Conservation (phyloP, 257 asterid genomes). For the Ehretia macrophylla region DNA sequence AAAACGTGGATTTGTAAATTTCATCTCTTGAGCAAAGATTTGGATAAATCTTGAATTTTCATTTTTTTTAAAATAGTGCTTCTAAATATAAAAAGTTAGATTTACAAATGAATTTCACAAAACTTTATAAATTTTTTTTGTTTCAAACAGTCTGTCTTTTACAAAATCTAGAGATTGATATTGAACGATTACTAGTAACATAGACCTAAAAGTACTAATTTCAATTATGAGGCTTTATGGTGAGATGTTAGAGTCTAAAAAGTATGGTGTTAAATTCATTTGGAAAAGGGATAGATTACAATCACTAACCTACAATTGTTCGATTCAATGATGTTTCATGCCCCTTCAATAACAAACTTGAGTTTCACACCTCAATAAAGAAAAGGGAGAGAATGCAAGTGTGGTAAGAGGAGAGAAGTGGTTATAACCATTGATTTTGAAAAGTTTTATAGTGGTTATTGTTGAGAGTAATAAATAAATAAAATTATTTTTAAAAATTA, state of each 20-base stretch:
- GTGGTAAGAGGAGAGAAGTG: background rate
- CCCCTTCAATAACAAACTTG: constrained; percentile 32
- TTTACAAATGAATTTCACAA: no score
- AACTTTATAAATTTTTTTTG: no score
- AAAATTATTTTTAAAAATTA: no score
- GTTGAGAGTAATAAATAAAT: no score
- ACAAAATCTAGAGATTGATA: constrained; percentile 21
- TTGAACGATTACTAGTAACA: constrained; percentile 22
- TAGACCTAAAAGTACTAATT: constrained; percentile 26
- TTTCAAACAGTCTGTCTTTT: no score
- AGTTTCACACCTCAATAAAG: constrained; percentile 34
- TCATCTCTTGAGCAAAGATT: no score
- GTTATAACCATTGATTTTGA: no score
- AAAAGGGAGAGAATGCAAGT: background rate
- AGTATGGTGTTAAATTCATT: constrained; percentile 15
- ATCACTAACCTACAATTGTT: constrained; percentile 16
- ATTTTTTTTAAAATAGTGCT: no score
- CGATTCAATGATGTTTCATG: constrained; percentile 32
- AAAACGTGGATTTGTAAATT: no score
- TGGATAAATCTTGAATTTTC: no score
- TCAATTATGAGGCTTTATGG: constrained; percentile 29
- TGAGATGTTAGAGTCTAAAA: constrained; percentile 30
- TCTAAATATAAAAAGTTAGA: no score
- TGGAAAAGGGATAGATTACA: constrained; percentile 6
- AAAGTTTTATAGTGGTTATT: no score